Conservation (phyloP, 305 asterid species). For the Striga hermonthica region DNA sequence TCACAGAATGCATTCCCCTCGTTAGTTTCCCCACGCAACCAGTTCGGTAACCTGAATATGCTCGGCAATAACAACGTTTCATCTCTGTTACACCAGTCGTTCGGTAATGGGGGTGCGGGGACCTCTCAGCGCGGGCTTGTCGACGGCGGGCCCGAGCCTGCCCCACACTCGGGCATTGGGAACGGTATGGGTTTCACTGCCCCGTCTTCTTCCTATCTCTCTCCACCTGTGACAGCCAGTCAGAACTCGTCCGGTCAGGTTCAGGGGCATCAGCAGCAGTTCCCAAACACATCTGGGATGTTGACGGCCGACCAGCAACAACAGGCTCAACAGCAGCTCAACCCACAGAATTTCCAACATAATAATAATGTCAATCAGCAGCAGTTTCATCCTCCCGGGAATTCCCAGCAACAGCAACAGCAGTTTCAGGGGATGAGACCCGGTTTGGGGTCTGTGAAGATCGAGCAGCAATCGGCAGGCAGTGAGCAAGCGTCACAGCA, state of each 20-base stretch:
- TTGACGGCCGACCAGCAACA: constrained; percentile 54
- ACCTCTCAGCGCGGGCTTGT: constrained; percentile 52
- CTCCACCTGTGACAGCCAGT: constrained; percentile 50
- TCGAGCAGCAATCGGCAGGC: constrained; percentile 53
- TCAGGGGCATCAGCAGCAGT: constrained; percentile 67
- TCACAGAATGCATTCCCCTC: constrained; percentile 55
- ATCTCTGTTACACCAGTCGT: constrained; percentile 64
- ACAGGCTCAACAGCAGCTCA: constrained; percentile 46
- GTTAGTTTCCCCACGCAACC: constrained; percentile 55
- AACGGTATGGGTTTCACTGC: constrained; percentile 68
- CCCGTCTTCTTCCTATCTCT: constrained; percentile 54
- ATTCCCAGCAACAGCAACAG: constrained; percentile 54
- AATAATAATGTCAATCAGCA: constrained; percentile 58
- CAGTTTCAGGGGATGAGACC: constrained; percentile 57
- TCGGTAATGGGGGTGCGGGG: constrained; percentile 65
- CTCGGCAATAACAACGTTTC: constrained; percentile 59
- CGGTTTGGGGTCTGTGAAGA: constrained; percentile 62
- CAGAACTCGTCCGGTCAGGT: constrained; percentile 52
- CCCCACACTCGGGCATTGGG: constrained; percentile 33
- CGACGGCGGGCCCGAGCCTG: constrained; percentile 66
- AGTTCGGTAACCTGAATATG: constrained; percentile 54
- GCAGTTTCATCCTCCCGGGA: constrained; percentile 48
- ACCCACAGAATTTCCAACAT: constrained; percentile 53
- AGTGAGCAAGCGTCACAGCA: constrained; percentile 69
- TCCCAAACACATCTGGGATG: constrained; percentile 51